Base-by-base conservation (phyloP, 441 rosid species). In the Rhodomyrtus psidioides region DNA sequence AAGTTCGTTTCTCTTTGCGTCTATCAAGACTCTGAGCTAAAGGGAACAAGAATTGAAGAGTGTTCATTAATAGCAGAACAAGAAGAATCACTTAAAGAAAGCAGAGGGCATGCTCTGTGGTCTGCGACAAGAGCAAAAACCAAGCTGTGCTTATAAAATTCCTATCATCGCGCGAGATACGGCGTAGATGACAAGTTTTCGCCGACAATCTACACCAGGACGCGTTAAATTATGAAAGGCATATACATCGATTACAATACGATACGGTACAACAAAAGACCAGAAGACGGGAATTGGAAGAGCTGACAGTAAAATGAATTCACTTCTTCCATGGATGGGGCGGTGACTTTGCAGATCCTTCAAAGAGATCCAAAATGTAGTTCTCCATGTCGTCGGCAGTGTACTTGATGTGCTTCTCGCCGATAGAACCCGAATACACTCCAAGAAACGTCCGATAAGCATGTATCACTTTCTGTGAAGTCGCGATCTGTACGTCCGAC, bases 371-470 rank as follows among this genome's bases (percentile, higher is more conserved):
- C 86, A 86, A 46, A 76, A 83, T 76, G 39, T 53, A 74, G 17
- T 76, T 76, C 57, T 83, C 88, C 81, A 86, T 55, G 70, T 86
- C 86, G 28, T 83, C 88, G 26, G 83, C 83, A 24, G 60, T 86
- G 83, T 86, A 83, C 86, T 83, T 86, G 83, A 86, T 86, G 88
- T 86, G 30, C 60, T 46, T 86, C 57, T 83, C 88, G 9, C 85
- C 88, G 55, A 86, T 86, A 30, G 79, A 65, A 10, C 54, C 49
- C 4, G 30, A 49, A 58, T 83, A 4, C 3, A 19, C 59, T 49
- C 83, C 83, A 5, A 86, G 84, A 82, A 86, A 86, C 1, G 57
- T 30, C 74, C 81, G 85, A 79, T 86, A 86, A 42, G 85, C 88
- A 4, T 75, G 85, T 49, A 86, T 83, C 42, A 83, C 86, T 16